These are phyloP conservation scores for Daldinia decipiens DNA, from an alignment of 495 filamentous ascomycete genomes.

Conservation along the genomic window DNA sequence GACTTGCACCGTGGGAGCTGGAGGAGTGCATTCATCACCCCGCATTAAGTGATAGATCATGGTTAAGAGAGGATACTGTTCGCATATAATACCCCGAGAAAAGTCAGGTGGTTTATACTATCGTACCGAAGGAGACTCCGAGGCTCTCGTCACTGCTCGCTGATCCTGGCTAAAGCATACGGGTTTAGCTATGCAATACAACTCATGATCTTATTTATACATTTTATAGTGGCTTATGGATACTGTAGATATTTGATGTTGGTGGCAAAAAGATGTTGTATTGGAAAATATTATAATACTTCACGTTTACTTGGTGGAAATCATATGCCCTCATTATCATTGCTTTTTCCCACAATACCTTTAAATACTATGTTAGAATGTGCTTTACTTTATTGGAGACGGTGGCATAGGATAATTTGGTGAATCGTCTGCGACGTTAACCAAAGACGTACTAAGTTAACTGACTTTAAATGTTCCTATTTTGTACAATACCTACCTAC, in stretches of 20 bases:
- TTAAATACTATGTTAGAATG: too few relatives aligned
- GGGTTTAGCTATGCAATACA: not conserved
- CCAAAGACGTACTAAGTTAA: not conserved
- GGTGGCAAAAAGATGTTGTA: too few relatives aligned
- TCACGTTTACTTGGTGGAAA: too few relatives aligned
- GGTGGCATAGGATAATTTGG: too few relatives aligned
- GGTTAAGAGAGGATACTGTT: not conserved
- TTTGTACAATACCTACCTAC: too few relatives aligned
- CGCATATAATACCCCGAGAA: conserved; percentile 10
- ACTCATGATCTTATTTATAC: not conserved
- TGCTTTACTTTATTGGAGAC: too few relatives aligned
- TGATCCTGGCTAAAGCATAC: not conserved
- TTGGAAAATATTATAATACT: too few relatives aligned
- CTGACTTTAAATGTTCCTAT: not conserved
- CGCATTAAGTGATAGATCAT: conserved; percentile 4
- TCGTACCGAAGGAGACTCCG: conserved; percentile 15
- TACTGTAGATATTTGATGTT: too few relatives aligned
- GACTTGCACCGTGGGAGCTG: conserved; percentile 3
- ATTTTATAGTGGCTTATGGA: not conserved
- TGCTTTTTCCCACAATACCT: too few relatives aligned
- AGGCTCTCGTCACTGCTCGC: not conserved
- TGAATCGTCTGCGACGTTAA: not conserved
- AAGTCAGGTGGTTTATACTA: conserved; percentile 2
- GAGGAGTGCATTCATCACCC: conserved; percentile 21
- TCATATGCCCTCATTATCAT: too few relatives aligned